Evolutionary conservation across 148 eudicot genomes (phyloP), one percentile per base, ranked within the genome.

Genomic region (Simmondsia chinensis): DNA sequence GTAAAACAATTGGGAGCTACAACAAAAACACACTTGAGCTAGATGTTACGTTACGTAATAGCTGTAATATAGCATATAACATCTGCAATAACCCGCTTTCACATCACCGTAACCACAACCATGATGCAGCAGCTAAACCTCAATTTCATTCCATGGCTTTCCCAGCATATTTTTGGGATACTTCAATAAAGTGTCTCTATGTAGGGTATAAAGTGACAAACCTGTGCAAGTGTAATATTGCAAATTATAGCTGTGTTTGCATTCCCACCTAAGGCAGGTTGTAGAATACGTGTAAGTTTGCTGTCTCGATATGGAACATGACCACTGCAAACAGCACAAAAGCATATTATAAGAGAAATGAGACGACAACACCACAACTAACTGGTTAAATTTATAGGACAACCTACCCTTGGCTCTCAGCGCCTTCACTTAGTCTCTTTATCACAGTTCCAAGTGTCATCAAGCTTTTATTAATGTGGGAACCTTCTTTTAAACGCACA

Each of bases 241-340:
- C 96, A 91, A 39, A 91, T 91, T 35, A 91, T 86, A 28, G 94
- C 96, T 13, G 96, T 91, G 45, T 91, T 91, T 51, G 99, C 87
- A 69, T 91, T 91, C 15, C 99, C 99, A 39, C 99, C 99, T 10
- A 91, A 67, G 27, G 99, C 95, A 55, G 99, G 94, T 75, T 91
- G 99, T 56, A 91, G 67, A 59, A 91, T 86, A 23, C 99, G 95
- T 13, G 99, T 91, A 24, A 91, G 86, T 56, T 86, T 91, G 66
- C 99, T 91, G 68, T 91, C 99, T 52, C 99, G 78, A 50, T 91
- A 91, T 12, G 99, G 99, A 48, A 91, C 99, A 60, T 91, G 99
- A 40, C 99, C 77, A 54, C 99, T 91, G 66, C 56, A 57, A 52
- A 56, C 51, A 41, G 49, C 37, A 64, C 16, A 13, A 39, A 31